Evolutionary conservation across 305 asterid genomes (phyloP).

Genomic region (Euphrasia arctica): DNA sequence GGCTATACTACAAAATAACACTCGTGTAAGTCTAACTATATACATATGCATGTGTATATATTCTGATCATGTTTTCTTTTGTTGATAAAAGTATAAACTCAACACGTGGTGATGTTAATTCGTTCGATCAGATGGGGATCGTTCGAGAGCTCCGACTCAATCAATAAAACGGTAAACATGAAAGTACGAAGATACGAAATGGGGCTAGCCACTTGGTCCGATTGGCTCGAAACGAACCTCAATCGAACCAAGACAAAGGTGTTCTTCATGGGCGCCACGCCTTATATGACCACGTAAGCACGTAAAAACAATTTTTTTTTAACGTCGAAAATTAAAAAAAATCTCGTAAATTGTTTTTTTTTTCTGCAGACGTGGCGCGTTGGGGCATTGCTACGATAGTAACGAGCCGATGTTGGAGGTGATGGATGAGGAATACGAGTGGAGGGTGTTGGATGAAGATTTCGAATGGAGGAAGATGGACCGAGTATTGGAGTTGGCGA

Average conservation of each 20-base stretch:
- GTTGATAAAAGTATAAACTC: background rate
- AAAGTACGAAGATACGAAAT: conserved; percentile 32
- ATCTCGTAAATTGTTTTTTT: background rate
- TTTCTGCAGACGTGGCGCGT: conserved; percentile 15
- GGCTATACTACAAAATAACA: conserved; percentile 47
- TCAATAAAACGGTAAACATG: background rate
- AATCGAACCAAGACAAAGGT: conserved; percentile 40
- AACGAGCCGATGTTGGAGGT: conserved; percentile 33
- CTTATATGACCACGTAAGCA: conserved; percentile 16
- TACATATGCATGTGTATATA: background rate
- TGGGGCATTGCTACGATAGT: conserved; percentile 41
- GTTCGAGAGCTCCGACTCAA: conserved; percentile 28
- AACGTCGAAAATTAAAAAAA: too few relatives aligned
- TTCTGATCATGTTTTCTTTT: background rate
- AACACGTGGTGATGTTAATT: background rate
- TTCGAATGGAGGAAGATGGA: too few relatives aligned
- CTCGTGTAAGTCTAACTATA: conserved; percentile 40
- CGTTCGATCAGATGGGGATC: conserved; percentile 45
- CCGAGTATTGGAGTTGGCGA: conserved; percentile 31
- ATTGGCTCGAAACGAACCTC: conserved; percentile 43
- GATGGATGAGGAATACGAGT: too few relatives aligned
- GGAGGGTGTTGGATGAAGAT: too few relatives aligned
- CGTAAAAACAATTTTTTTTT: too few relatives aligned
- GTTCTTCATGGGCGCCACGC: conserved; percentile 55
- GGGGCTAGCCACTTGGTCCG: conserved; percentile 46